phyloP scores from a whole-genome alignment of 441 rosid genomes.

The Populus tomentosa region DNA sequence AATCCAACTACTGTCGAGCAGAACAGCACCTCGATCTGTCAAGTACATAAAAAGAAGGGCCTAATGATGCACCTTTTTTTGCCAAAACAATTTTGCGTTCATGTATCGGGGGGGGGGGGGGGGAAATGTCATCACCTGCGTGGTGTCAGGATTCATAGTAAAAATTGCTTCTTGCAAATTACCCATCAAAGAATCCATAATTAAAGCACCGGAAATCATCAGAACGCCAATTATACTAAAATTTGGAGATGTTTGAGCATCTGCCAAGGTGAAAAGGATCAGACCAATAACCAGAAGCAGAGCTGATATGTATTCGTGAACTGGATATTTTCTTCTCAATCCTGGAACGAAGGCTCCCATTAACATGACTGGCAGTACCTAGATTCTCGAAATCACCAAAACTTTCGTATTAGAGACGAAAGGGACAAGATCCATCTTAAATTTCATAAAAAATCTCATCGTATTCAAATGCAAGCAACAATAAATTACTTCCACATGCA shows the following conservation, averaged over 20 bases:
- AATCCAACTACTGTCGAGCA: constrained; percentile 76
- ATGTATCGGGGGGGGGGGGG: neutral
- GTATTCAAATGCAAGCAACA: neutral
- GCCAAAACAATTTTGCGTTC: neutral
- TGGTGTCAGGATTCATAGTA: constrained; percentile 69
- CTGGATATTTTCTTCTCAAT: constrained; percentile 66
- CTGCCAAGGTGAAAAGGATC: constrained; percentile 74
- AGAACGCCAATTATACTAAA: constrained; percentile 65
- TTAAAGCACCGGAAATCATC: constrained; percentile 66
- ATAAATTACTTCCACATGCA: neutral
- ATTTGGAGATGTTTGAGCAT: constrained; percentile 71
- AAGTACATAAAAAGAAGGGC: neutral
- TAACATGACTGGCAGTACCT: constrained; percentile 82
- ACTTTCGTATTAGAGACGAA: neutral
- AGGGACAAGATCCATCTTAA: neutral
- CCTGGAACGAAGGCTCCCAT: constrained; percentile 89
- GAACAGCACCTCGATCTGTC: constrained; percentile 76
- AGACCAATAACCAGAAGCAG: constrained; percentile 63
- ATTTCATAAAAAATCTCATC: neutral
- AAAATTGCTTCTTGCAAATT: constrained; percentile 92
- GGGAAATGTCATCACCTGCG: constrained; percentile 42
- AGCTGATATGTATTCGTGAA: constrained; percentile 70
- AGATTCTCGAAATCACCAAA: constrained; percentile 5
- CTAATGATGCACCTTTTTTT: neutral
- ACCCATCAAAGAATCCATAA: constrained; percentile 83